Percentiles rank a stretch among this genome's conserved stretches.
These are phyloP conservation scores for Lindgomyces ingoldianus DNA, from an alignment of 495 filamentous ascomycete species.

Conservation along the genomic window DNA sequence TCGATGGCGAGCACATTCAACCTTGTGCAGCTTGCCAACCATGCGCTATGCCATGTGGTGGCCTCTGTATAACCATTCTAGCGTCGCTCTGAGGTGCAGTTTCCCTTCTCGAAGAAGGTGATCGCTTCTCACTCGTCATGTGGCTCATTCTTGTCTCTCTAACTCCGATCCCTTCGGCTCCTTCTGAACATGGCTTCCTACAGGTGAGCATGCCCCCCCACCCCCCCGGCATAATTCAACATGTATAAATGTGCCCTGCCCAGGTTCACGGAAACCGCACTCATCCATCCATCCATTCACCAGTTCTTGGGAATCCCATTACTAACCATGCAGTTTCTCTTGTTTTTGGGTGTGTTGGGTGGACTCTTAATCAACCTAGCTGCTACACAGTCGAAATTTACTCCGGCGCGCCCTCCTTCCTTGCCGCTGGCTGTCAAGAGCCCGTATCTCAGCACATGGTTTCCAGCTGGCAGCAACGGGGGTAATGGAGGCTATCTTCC, in stretches of 20 bases:
- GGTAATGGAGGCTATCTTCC: constrained; percentile 62
- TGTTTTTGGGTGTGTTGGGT: constrained; percentile 6
- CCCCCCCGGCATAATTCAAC: background rate
- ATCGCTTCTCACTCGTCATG: constrained; percentile 11
- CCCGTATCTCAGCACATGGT: constrained; percentile 61
- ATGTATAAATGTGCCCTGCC: constrained; percentile 16
- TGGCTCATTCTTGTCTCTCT: constrained; percentile 1
- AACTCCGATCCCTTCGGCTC: background rate
- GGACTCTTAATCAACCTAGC: constrained; percentile 3
- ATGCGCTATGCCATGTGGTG: background rate
- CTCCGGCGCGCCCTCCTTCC: constrained; percentile 58
- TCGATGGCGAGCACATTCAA: too few species aligned
- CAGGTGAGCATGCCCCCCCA: background rate
- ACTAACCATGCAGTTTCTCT: constrained; percentile 18
- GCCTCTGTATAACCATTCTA: background rate
- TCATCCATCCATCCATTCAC: constrained; percentile 7
- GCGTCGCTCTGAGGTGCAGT: background rate
- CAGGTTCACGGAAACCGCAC: background rate
- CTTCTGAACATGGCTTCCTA: background rate
- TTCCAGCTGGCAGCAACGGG: constrained; percentile 53
- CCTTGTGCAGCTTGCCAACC: background rate
- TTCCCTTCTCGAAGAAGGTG: background rate
- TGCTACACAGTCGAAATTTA: constrained; percentile 49
- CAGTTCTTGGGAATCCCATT: background rate
- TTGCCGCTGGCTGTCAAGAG: constrained; percentile 60